Evolutionary conservation across 805 yeast genomes (phyloP), one percentile per base, ranked within the genome.

Genomic region (Metschnikowia peoriensis): DNA sequence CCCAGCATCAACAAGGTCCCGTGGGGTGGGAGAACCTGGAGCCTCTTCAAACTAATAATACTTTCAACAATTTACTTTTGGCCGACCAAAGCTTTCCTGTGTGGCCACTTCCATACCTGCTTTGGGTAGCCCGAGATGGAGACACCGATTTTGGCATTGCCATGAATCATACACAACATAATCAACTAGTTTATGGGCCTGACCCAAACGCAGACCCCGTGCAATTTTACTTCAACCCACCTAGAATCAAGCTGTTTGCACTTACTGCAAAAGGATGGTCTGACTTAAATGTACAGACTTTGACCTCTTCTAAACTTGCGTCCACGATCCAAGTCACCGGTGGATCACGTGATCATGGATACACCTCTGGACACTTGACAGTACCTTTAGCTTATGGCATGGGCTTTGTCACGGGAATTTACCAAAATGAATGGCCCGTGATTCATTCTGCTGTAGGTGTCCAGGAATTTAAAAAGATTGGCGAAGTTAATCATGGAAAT

Each of bases 61-160:
- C 88, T 62, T 89, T 84, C 65, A 85, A 87, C 38, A 89, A 89
- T 67, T 68, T 89, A 66, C 67, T 88, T 10, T 75, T 89, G 37
- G 90, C 78, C 0, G 76, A 77, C 50, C 93, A 86, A 63, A 80
- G 82, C 2, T 73, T 80, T 51, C 89, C 93, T 0, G 79, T 84
- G 0, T 89, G 92, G 91, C 82, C 93, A 0, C 90, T 86, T 59
- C 96, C 96, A 1, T 88, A 88, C 62, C 81, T 89, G 32, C 69
- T 87, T 6, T 88, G 92, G 93, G 75, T 75, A 55, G 72, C 85
- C 8, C 80, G 73, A 50, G 77, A 72, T 40, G 71, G 69, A 2
- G 66, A 63, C 6, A 71, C 71, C 44, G 82, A 78, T 49, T 71
- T 68, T 34, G 96, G 96, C 1, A 64, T 88, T 48, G 91, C 89